These are phyloP conservation scores for Cystobasidium sp. DNA, from an alignment of 1,284 basidiomycete genomes.

Conservation along the genomic window DNA sequence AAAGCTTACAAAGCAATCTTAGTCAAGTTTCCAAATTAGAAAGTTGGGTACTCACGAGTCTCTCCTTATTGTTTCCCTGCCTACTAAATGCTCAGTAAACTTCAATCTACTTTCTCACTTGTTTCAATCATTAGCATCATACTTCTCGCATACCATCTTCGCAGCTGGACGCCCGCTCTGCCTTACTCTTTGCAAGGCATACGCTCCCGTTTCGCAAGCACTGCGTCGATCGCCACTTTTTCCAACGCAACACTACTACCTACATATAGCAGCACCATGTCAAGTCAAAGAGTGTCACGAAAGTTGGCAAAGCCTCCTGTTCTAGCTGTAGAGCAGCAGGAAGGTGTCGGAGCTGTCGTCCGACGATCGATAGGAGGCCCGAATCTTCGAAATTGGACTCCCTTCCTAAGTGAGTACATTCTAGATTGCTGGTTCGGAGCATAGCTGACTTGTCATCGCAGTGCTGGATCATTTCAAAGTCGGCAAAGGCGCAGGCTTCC, in stretches of 20 bases:
- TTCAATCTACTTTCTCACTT: neutral
- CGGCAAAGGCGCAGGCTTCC: slow-evolving; percentile 61
- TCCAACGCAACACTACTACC: neutral
- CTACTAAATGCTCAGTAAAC: slow-evolving; percentile 5
- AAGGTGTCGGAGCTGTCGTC: slow-evolving; percentile 88
- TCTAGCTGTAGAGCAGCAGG: slow-evolving; percentile 75
- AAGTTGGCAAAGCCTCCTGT: slow-evolving; percentile 71
- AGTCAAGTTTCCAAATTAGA: slow-evolving; percentile 29
- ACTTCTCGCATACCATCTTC: slow-evolving; percentile 1
- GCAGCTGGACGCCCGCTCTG: neutral
- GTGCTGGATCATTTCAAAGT: slow-evolving; percentile 59
- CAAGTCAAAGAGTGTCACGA: slow-evolving; percentile 63
- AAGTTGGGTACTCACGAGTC: slow-evolving; percentile 4
- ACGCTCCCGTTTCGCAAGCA: too few relatives aligned
- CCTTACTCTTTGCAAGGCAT: neutral
- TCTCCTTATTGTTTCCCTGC: neutral
- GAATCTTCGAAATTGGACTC: slow-evolving; percentile 77
- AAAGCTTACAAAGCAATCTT: too few relatives aligned
- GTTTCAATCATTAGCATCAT: slow-evolving; percentile 20
- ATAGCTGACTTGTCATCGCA: slow-evolving; percentile 15
- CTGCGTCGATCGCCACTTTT: too few relatives aligned
- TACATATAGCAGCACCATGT: slow-evolving; percentile 48
- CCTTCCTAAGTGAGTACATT: slow-evolving; percentile 68
- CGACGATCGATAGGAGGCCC: slow-evolving; percentile 82
- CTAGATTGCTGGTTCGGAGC: slow-evolving; percentile 22